Percentiles rank a stretch among this genome's conserved stretches.
Evolutionary conservation across 257 asterid genomes (phyloP).

Genomic region (Misopates orontium): DNA sequence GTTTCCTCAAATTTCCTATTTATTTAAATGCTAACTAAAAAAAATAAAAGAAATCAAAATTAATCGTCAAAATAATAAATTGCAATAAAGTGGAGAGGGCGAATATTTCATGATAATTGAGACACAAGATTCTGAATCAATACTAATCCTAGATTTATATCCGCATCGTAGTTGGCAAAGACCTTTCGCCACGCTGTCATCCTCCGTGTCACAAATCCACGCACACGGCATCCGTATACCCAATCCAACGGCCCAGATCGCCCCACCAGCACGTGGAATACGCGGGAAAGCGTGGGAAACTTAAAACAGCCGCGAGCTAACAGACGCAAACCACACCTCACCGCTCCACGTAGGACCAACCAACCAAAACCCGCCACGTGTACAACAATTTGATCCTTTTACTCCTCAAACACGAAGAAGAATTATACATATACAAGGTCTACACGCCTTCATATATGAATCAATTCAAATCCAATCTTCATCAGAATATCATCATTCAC

Average conservation of each 20-base stretch:
- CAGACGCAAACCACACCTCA: slow-evolving; percentile 39
- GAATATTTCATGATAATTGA: no score
- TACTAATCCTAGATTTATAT: no score
- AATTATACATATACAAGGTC: neutral
- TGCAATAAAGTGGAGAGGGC: no score
- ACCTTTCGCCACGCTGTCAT: neutral
- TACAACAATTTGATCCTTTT: neutral
- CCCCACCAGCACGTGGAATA: slow-evolving; percentile 30
- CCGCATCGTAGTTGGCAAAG: no score
- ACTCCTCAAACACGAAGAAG: neutral
- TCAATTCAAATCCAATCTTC: neutral
- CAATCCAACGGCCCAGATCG: slow-evolving; percentile 12
- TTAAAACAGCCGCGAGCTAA: slow-evolving; percentile 27
- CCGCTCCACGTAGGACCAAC: slow-evolving; percentile 13
- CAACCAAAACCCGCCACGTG: slow-evolving; percentile 41
- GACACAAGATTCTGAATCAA: no score
- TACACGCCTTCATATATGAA: neutral
- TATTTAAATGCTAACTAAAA: no score
- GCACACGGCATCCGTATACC: slow-evolving; percentile 1
- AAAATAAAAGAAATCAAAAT: no score
- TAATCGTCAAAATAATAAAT: no score
- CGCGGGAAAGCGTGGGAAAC: slow-evolving; percentile 43
- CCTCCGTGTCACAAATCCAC: slow-evolving; percentile 24
- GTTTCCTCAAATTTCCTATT: no score
- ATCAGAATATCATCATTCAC: neutral